Conservation (phyloP, 2,329 filamentous ascomycete species). For the Aaosphaeria arxii region DNA sequence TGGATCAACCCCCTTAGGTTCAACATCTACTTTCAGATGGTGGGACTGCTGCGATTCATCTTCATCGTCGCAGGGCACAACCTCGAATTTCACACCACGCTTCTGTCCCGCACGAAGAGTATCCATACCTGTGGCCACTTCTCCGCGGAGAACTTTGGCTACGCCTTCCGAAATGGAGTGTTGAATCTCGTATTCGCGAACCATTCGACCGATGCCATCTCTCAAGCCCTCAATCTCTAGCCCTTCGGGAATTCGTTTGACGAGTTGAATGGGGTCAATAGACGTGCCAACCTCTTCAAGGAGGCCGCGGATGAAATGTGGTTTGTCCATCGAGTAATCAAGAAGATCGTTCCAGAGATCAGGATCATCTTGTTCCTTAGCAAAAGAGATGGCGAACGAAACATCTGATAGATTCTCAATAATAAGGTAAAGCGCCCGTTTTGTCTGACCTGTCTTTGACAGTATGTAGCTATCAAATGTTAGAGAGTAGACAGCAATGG, state of each 20-base stretch:
- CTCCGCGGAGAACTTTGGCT: constrained; percentile 78
- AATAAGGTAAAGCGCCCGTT: constrained; percentile 86
- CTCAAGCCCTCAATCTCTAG: constrained; percentile 87
- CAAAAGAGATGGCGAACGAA: constrained; percentile 87
- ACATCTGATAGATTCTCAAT: constrained; percentile 92
- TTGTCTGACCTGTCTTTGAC: constrained; percentile 91
- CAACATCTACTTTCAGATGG: constrained; percentile 18
- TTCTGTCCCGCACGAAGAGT: constrained; percentile 75
- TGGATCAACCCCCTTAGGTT: constrained; percentile 26
- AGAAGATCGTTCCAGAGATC: constrained; percentile 95
- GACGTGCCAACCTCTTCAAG: constrained; percentile 92
- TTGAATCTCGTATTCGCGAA: constrained; percentile 95
- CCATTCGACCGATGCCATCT: constrained; percentile 84
- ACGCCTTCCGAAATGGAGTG: constrained; percentile 88
- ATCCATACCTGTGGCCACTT: constrained; percentile 82
- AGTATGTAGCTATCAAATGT: constrained; percentile 64
- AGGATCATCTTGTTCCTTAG: constrained; percentile 86
- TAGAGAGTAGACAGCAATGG: constrained; percentile 6
- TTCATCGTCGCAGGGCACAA: constrained; percentile 48
- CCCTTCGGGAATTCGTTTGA: constrained; percentile 86
- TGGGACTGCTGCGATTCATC: constrained; percentile 4
- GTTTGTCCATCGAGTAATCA: constrained; percentile 96
- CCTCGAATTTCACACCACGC: constrained; percentile 85
- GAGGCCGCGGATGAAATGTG: constrained; percentile 85
- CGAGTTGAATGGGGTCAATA: constrained; percentile 87